phyloP scores from a whole-genome alignment of 192 early-diverging fungal genomes.

The Funneliformis geosporum region DNA sequence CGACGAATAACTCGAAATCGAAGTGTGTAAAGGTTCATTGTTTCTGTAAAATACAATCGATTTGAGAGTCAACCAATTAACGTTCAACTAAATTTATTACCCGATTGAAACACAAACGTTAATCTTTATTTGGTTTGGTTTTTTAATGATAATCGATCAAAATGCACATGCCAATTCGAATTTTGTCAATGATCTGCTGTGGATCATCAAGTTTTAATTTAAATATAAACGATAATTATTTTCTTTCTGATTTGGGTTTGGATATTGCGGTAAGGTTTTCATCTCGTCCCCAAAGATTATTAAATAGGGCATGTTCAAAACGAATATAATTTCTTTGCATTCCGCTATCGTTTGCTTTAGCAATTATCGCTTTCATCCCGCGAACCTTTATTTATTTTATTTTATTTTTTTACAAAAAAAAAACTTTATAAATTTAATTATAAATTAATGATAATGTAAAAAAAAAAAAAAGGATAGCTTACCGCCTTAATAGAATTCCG shows the following conservation, averaged over 20 bases:
- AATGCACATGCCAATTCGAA: no score
- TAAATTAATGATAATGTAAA: not conserved
- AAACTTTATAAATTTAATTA: not conserved
- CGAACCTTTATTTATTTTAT: no score
- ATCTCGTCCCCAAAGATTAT: conserved; percentile 2
- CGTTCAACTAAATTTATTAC: not conserved
- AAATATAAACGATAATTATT: not conserved
- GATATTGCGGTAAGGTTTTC: not conserved
- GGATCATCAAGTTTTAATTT: no score
- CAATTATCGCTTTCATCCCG: conserved; percentile 10
- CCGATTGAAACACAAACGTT: no score
- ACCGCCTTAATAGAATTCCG: conserved; percentile 24
- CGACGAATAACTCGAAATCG: no score
- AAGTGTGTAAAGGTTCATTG: not conserved
- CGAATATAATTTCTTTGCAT: not conserved
- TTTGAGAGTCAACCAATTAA: no score
- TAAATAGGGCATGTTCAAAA: not conserved
- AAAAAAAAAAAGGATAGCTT: not conserved
- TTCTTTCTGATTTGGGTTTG: not conserved
- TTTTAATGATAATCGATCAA: no score
- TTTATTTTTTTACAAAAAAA: not conserved
- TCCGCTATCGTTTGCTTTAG: not conserved
- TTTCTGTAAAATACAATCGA: no score
- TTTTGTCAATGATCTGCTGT: no score
- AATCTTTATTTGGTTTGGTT: no score